phyloP scores from a whole-genome alignment of 371 early-diverging fungal genomes.

The Blakeslea trispora region DNA sequence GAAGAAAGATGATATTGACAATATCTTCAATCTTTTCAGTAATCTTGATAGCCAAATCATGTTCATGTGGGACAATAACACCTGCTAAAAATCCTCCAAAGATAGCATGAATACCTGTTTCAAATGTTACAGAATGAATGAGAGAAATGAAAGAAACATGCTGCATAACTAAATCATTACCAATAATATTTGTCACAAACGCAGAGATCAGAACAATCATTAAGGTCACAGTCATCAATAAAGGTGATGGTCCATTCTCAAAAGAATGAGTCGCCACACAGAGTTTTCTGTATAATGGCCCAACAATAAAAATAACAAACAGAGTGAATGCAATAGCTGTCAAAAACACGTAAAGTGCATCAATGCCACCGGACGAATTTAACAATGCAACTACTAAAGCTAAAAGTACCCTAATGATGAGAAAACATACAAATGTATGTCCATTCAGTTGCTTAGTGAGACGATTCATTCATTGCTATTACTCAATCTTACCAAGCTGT shows the following conservation, averaged over 20 bases:
- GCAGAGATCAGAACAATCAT: constrained; percentile 65
- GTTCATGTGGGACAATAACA: constrained; percentile 82
- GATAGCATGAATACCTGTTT: constrained; percentile 45
- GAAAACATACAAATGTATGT: background rate
- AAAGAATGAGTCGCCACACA: constrained; percentile 52
- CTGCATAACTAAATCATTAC: constrained; percentile 28
- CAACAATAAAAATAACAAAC: constrained; percentile 61
- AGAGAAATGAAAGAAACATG: background rate
- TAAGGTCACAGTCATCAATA: constrained; percentile 69
- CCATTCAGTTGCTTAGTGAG: no score
- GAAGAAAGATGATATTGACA: constrained; percentile 80
- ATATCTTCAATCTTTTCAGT: constrained; percentile 92
- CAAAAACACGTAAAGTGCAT: constrained; percentile 73
- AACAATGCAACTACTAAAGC: constrained; percentile 80
- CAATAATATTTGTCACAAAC: constrained; percentile 85
- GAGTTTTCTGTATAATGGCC: constrained; percentile 54
- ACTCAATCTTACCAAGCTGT: constrained; percentile 73
- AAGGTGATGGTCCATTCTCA: constrained; percentile 63
- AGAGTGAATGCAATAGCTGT: constrained; percentile 61
- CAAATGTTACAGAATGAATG: background rate
- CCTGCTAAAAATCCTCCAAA: constrained; percentile 93
- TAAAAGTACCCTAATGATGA: constrained; percentile 55
- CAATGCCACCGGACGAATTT: constrained; percentile 62
- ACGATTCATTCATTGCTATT: background rate
- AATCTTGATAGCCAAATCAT: constrained; percentile 82